These are phyloP conservation scores for Aspergillus viridinutans DNA, from an alignment of 2,329 filamentous ascomycete species.

Conservation along the genomic window DNA sequence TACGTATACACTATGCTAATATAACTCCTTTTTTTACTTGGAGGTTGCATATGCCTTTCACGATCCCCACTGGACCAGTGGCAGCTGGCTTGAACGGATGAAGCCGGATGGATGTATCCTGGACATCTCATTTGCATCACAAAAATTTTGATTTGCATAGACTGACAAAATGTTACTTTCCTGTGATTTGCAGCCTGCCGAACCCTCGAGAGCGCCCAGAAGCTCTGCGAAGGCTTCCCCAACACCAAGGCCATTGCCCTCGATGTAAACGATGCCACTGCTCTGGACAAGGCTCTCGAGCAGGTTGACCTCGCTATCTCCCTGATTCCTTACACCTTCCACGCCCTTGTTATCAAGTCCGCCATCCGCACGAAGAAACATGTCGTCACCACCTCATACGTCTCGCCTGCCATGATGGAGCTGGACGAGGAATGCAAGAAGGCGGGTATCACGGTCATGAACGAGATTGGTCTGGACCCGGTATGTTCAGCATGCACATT, in stretches of 20 bases:
- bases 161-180: slow-evolving; percentile 1
- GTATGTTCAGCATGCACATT: slow-evolving; percentile 15
- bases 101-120: not conserved
- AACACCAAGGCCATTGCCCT: slow-evolving; percentile 74
- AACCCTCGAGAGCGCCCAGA: slow-evolving; percentile 71
- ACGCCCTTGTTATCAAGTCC: slow-evolving; percentile 84
- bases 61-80: not conserved
- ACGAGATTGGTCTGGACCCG: slow-evolving; percentile 73
- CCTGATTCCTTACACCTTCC: slow-evolving; percentile 89
- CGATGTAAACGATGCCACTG: slow-evolving; percentile 71
- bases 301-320: slow-evolving; percentile 75
- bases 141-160: not conserved
- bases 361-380: slow-evolving; percentile 93
- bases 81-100: not conserved
- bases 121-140: not conserved
- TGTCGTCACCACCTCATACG: slow-evolving; percentile 92
- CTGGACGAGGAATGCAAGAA: slow-evolving; percentile 78
- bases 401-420: slow-evolving; percentile 88
- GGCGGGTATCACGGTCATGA: slow-evolving; percentile 94
- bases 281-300: slow-evolving; percentile 74
- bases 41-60: not conserved
- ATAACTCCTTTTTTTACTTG: not conserved
- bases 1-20: slow-evolving; percentile 35
- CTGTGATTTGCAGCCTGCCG: slow-evolving; percentile 61
- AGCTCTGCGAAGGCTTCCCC: slow-evolving; percentile 67